Evolutionary conservation across 2,329 filamentous ascomycete species (phyloP), one percentile per base, ranked within the genome.

Genomic region (Exophiala oligosperma): DNA sequence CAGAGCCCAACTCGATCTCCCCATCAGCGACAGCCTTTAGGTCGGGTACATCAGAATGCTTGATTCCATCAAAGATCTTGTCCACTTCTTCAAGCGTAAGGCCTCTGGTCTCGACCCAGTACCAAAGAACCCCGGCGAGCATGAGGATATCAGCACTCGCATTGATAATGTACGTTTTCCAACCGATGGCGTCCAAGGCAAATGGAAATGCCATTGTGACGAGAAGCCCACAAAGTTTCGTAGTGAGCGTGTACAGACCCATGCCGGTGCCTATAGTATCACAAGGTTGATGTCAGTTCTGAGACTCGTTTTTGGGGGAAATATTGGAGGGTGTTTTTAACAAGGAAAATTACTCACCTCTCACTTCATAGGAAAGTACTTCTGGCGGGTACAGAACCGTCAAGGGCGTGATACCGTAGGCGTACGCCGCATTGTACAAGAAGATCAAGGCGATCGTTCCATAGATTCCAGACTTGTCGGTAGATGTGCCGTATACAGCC

Each of bases 121-220:
- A 57, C 37, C 58, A 62, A 17, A 60, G 17, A 12, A 64, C 65
- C 11, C 71, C 61, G 3, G 66, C 59, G 24, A 71, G 58, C 26
- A 76, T 70, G 1, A 78, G 52, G 12, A 80, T 70, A 57, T 79
- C 74, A 70, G 73, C 77, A 0, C 70, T 71, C 3, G 69, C 77
- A 56, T 80, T 81, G 52, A 81, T 71, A 64, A 81, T 77, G 58
- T 77, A 81, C 69, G 75, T 75, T 59, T 74, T 77, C 74, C 74
- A 79, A 1, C 75, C 76, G 17, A 79, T 77, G 37, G 71, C 74
- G 2, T 66, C 66, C 0, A 79, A 64, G 1, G 73, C 74, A 51
- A 77, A 77, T 1, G 76, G 76, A 66, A 78, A 74, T 26, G 74
- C 71, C 57, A 74, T 76, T 1, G 72, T 71, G 32, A 74, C 70